phyloP scores from a whole-genome alignment of 1,139 yeast species.

The Taphrina communis region DNA sequence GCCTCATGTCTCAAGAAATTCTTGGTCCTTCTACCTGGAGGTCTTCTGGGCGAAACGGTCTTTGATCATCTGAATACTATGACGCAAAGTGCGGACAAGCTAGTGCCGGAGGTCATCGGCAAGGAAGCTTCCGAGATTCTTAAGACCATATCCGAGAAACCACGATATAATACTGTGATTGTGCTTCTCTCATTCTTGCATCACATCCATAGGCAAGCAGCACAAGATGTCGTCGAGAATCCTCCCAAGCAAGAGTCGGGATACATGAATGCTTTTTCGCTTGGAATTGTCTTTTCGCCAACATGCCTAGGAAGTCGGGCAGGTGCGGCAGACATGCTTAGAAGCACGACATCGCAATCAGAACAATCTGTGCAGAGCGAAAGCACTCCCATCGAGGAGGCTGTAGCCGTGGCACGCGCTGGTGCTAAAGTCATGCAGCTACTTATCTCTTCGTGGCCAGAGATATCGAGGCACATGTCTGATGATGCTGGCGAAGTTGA shows the following conservation, averaged over 20 bases:
- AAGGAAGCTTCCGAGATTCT: constrained; percentile 28
- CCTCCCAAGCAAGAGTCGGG: constrained; percentile 36
- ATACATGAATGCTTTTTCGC: constrained; percentile 36
- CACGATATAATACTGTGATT: constrained; percentile 18
- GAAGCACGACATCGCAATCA: constrained; percentile 25
- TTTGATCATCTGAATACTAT: constrained; percentile 21
- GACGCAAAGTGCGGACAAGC: constrained; percentile 14
- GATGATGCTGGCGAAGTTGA: not conserved
- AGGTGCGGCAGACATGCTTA: constrained; percentile 19
- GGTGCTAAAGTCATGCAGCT: constrained; percentile 35
- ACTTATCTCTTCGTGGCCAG: constrained; percentile 35
- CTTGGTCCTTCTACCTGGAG: constrained; percentile 39
- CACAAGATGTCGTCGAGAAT: not conserved
- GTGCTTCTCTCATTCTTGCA: constrained; percentile 35
- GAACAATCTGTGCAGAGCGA: constrained; percentile 29
- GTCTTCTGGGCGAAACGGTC: constrained; percentile 36
- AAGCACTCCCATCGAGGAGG: constrained; percentile 40
- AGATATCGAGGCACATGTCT: constrained; percentile 6
- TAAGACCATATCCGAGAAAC: constrained; percentile 19
- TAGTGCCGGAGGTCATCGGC: constrained; percentile 21
- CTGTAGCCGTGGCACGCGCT: constrained; percentile 33
- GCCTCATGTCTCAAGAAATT: constrained; percentile 40
- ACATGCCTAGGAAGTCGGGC: constrained; percentile 38
- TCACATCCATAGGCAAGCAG: constrained; percentile 11
- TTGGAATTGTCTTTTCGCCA: constrained; percentile 42